Base-by-base conservation (phyloP, 345 rosid species). In the Sisymbrium altissimum region DNA sequence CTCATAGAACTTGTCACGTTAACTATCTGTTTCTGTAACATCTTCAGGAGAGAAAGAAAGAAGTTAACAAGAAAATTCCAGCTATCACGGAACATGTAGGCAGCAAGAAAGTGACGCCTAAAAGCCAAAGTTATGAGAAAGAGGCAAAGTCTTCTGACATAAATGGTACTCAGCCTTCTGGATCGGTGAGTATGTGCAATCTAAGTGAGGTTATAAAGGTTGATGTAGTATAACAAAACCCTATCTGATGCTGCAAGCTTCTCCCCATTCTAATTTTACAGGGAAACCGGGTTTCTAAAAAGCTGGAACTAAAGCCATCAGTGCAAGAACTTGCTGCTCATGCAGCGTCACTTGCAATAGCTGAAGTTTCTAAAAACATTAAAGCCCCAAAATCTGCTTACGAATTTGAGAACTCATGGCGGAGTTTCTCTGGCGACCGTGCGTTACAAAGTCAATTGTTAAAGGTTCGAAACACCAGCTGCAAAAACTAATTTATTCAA, bases 331-430 rank as follows among this genome's bases (percentile, higher is more conserved):
- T 91, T 76, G 99, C 99, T 53, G 74, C 87, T 73, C 89, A 78
- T 55, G 99, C 97, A 74, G 89, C 97, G 32, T 85, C 88, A 68
- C 85, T 81, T 71, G 93, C 96, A 61, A 56, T 79, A 85, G 77
- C 83, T 40, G 97, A 91, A 73, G 89, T 89, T 70, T 93, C 96
- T 14, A 86, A 84, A 75, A 83, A 83, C 71, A 83, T 89, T 45
- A 78, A 41, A 41, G 78, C 96, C 48, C 99, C 96, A 8, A 85
- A 78, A 40, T 84, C 99, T 56, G 97, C 97, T 58, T 89, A 88
- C 71, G 90, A 92, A 57, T 91, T 91, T 78, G 97, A 91, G 77
- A 84, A 86, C 80, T 82, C 83, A 61, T 91, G 99, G 99, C 83
- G 81, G 72, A 80, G 93, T 72, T 85, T 88, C 56, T 83, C 87